A percentile compares a stretch with the other conserved stretches of the same genome.
Evolutionary conservation across 306 rosid genomes (phyloP).

Genomic region (Biancaea sappan): DNA sequence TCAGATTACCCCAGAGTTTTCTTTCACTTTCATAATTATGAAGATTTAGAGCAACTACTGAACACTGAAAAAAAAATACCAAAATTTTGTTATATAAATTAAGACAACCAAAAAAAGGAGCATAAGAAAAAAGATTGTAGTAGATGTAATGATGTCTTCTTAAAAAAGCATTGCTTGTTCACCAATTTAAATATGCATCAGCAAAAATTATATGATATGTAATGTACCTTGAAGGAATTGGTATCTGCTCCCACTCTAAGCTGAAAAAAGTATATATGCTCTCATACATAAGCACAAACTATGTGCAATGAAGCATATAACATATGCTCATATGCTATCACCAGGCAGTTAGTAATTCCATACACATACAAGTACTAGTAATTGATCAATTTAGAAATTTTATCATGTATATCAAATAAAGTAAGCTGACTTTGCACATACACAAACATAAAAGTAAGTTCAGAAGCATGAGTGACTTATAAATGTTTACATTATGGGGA

Average conservation of each 20-base stretch:
- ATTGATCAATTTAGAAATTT: no score
- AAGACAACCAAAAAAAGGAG: conserved; percentile 23
- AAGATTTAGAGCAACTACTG: conserved; percentile 90
- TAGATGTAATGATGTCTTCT: conserved; percentile 13
- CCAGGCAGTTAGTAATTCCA: no score
- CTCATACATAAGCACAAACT: no score
- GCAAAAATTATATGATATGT: conserved; percentile 23
- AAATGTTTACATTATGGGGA: no score
- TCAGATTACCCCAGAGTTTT: conserved; percentile 92
- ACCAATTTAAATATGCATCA: conserved; percentile 19
- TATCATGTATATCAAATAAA: no score
- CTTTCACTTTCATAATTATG: conserved; percentile 97
- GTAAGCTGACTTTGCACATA: no score
- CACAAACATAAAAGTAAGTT: no score
- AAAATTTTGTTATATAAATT: conserved; percentile 25
- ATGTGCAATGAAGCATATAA: no score
- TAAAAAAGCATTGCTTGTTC: conserved; percentile 26
- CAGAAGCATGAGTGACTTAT: no score
- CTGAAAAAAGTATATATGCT: no score
- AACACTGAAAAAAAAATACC: conserved; percentile 65
- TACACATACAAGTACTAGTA: no score
- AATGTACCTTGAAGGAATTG: conserved; percentile 75
- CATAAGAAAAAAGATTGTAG: neutral
- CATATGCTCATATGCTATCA: no score
- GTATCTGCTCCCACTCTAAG: conserved; percentile 88